phyloP scores from a whole-genome alignment of 441 rosid genomes.

The Aleurites moluccanus region DNA sequence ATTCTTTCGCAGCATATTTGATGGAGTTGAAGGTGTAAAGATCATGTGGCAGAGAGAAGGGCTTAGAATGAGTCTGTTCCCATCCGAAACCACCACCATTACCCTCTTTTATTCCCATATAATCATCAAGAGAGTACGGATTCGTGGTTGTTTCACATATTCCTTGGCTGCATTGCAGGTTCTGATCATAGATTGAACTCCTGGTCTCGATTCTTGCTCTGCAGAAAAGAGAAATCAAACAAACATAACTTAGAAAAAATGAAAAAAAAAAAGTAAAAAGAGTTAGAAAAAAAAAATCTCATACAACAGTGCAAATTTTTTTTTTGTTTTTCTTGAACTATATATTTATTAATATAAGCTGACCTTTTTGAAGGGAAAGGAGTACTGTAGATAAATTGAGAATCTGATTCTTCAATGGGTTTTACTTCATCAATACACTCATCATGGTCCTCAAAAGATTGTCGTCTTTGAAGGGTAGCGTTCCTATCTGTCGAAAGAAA shows the following conservation, averaged over 20 bases:
- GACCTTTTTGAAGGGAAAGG: slow-evolving; percentile 50
- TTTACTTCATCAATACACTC: slow-evolving; percentile 40
- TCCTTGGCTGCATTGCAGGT: slow-evolving; percentile 52
- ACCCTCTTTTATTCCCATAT: slow-evolving; percentile 38
- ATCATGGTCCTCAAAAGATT: slow-evolving; percentile 40
- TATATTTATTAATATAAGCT: slow-evolving; percentile 12
- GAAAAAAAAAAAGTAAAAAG: not conserved
- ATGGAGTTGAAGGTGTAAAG: slow-evolving; percentile 24
- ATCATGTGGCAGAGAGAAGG: slow-evolving; percentile 31
- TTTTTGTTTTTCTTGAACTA: slow-evolving; percentile 32
- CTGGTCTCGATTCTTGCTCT: slow-evolving; percentile 55
- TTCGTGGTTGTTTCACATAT: slow-evolving; percentile 37
- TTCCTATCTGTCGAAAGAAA: slow-evolving; percentile 35
- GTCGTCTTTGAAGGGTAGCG: slow-evolving; percentile 36
- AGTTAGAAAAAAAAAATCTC: slow-evolving; percentile 26
- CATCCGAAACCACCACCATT: slow-evolving; percentile 35
- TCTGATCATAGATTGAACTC: slow-evolving; percentile 50
- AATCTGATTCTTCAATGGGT: slow-evolving; percentile 45
- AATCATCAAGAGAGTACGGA: slow-evolving; percentile 47
- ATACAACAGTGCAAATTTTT: slow-evolving; percentile 26
- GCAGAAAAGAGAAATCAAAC: slow-evolving; percentile 12
- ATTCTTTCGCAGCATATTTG: slow-evolving; percentile 34
- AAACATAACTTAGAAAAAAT: slow-evolving; percentile 17
- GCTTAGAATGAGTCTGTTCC: slow-evolving; percentile 31
- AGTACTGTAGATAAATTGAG: slow-evolving; percentile 32